phyloP scores from a whole-genome alignment of 2,329 filamentous ascomycete species.

The Akanthomyces lecanii region DNA sequence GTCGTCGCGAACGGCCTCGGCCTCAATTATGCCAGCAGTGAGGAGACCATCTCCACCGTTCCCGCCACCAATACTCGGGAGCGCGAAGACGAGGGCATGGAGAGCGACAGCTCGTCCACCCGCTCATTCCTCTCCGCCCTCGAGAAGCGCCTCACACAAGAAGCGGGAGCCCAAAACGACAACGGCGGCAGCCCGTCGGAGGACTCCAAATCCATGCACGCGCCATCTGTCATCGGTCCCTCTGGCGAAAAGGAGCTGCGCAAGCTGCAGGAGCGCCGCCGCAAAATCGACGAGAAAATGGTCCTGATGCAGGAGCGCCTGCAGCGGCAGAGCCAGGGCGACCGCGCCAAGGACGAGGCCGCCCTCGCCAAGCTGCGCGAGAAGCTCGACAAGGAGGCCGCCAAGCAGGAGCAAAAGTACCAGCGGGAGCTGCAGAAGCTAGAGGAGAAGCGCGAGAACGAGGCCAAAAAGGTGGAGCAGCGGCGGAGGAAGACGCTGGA shows the following conservation, averaged over 20 bases:
- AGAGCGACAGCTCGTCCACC: conserved; percentile 44
- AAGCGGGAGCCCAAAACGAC: conserved; percentile 25
- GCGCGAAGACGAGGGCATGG: conserved; percentile 25
- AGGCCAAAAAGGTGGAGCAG: conserved; percentile 56
- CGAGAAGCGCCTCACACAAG: conserved; percentile 31
- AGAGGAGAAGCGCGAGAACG: conserved; percentile 58
- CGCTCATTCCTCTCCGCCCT: conserved; percentile 48
- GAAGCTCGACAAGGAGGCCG: conserved; percentile 58
- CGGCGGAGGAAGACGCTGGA: conserved; percentile 47
- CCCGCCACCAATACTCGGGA: conserved; percentile 22
- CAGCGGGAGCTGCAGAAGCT: conserved; percentile 60
- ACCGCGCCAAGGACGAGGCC: conserved; percentile 46
- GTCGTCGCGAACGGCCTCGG: conserved; percentile 38
- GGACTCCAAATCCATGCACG: conserved; percentile 32
- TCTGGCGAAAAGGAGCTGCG: conserved; percentile 57
- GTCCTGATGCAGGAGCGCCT: conserved; percentile 50
- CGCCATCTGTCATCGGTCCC: conserved; percentile 20
- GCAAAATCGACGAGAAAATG: conserved; percentile 60
- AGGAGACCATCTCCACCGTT: conserved; percentile 26
- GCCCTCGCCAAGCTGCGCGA: conserved; percentile 55
- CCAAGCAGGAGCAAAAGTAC: conserved; percentile 64
- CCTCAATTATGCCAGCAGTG: conserved; percentile 25
- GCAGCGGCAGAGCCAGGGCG: conserved; percentile 42
- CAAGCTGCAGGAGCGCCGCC: conserved; percentile 57
- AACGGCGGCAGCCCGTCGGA: conserved; percentile 28